Percentiles rank a stretch among this genome's conserved stretches.
These are phyloP conservation scores for Rhizophagus sp. DNA, from an alignment of 192 early-diverging fungal genomes.

Conservation along the genomic window DNA sequence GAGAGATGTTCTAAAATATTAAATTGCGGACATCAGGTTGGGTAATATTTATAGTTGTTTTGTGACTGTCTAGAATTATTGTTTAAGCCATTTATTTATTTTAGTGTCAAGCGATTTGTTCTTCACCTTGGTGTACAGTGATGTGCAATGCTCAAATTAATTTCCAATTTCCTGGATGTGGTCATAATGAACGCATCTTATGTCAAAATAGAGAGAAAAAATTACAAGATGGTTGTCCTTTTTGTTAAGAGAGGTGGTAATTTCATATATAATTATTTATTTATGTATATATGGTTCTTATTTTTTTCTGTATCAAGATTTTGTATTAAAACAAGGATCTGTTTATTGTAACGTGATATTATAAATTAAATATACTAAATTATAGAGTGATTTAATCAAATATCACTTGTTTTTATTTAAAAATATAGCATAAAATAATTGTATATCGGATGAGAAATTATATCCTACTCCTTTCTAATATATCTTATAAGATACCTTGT, in stretches of 20 bases:
- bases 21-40: constrained; percentile 12
- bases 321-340: too few relatives aligned
- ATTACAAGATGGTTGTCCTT: not conserved
- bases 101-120: not conserved
- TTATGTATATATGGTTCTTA: too few relatives aligned
- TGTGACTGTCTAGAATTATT: not conserved
- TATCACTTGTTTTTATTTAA: too few relatives aligned
- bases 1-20: constrained; percentile 14
- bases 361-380: too few relatives aligned
- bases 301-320: too few relatives aligned
- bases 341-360: too few relatives aligned
- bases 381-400: too few relatives aligned
- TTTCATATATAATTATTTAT: not conserved
- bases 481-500: too few relatives aligned
- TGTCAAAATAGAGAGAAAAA: not conserved
- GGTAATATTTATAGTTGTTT: not conserved
- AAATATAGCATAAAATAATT: too few relatives aligned
- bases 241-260: not conserved
- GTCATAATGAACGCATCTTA: not conserved
- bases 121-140: not conserved
- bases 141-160: not conserved
- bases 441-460: too few relatives aligned
- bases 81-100: not conserved
- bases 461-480: too few relatives aligned
- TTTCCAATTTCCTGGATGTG: not conserved